Evolutionary conservation across 75 land plant species (phyloP).

Genomic region (Picea sitchensis): DNA sequence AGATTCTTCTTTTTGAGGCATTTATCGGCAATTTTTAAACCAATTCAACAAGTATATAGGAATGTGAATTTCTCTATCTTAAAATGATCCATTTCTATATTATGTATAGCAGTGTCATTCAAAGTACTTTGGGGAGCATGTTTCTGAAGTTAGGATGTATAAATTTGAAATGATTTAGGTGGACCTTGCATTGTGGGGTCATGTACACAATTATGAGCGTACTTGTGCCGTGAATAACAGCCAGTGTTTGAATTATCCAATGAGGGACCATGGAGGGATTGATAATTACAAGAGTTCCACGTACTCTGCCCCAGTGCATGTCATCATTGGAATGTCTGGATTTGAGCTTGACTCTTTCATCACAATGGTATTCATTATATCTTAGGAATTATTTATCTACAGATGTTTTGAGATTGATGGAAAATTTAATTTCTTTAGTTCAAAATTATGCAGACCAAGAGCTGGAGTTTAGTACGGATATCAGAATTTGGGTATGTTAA

Average conservation of each 20-base stretch:
- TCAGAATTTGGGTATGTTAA: slow-evolving; percentile 31
- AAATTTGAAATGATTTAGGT: slow-evolving; percentile 20
- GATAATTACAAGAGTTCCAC: slow-evolving; percentile 25
- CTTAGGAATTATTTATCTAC: neutral
- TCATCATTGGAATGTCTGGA: slow-evolving; percentile 44
- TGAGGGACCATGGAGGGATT: slow-evolving; percentile 26
- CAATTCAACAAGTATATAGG: neutral
- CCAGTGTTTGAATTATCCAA: slow-evolving; percentile 28
- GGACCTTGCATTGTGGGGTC: slow-evolving; percentile 45
- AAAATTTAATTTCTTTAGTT: neutral
- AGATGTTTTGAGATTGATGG: neutral
- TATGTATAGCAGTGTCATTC: neutral
- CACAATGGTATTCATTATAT: slow-evolving; percentile 14
- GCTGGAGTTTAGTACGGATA: slow-evolving; percentile 36
- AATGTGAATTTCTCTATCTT: neutral
- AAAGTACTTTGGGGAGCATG: neutral
- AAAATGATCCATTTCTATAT: neutral
- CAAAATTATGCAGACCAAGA: slow-evolving; percentile 19
- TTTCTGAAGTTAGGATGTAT: neutral
- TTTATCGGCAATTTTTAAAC: neutral
- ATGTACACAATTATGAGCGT: slow-evolving; percentile 54
- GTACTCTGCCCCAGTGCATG: slow-evolving; percentile 46
- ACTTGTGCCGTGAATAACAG: slow-evolving; percentile 43
- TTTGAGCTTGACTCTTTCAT: slow-evolving; percentile 28
- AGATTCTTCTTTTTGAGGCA: neutral